A percentile compares a stretch with the other conserved stretches of the same genome.
These are phyloP conservation scores for Heliocybe sulcata DNA, from an alignment of 1,284 basidiomycete species.

Conservation along the genomic window DNA sequence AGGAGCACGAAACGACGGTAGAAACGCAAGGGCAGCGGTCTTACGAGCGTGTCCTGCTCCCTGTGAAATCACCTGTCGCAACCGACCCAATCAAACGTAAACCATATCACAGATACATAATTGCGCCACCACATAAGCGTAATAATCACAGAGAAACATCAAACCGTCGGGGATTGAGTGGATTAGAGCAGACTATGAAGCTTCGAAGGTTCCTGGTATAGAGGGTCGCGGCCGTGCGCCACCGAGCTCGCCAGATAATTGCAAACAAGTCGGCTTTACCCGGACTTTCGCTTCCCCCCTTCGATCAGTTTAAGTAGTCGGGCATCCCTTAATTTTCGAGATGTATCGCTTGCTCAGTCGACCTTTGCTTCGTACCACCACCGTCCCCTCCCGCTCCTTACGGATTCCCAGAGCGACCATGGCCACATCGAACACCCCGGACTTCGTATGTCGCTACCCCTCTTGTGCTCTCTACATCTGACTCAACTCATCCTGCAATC, in stretches of 20 bases:
- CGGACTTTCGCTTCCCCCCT: not conserved
- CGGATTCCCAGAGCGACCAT: slow-evolving; percentile 30
- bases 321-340: not conserved
- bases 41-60: not conserved
- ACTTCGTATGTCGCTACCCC: slow-evolving; percentile 41
- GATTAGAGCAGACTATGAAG: not conserved
- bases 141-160: not conserved
- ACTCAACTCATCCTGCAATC: slow-evolving; percentile 1
- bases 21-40: not conserved
- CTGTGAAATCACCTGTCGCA: not conserved
- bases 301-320: not conserved
- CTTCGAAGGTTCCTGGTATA: no score
- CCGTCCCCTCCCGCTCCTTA: not conserved
- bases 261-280: slow-evolving; percentile 1
- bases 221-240: no score
- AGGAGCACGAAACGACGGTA: no score
- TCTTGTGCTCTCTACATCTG: not conserved
- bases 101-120: not conserved
- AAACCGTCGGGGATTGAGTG: not conserved
- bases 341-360: slow-evolving; percentile 1
- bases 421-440: slow-evolving; percentile 50
- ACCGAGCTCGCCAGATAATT: no score
- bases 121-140: not conserved
- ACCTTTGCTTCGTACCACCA: slow-evolving; percentile 1
- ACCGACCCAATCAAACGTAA: not conserved